phyloP scores from a whole-genome alignment of 2,329 filamentous ascomycete species.

The Colletotrichum sp. region DNA sequence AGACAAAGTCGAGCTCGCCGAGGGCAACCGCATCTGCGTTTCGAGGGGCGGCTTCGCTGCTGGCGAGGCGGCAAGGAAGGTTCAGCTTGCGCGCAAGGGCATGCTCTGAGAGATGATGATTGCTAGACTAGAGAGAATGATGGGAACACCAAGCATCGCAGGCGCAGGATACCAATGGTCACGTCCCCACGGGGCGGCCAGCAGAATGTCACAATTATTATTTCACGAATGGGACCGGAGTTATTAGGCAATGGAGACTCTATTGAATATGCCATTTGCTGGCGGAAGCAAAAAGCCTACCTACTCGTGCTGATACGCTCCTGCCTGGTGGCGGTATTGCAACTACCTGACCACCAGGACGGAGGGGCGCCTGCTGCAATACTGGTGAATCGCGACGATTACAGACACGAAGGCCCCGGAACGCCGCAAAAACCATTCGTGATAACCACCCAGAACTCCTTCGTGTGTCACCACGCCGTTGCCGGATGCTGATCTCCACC shows the following conservation, averaged over 20 bases:
- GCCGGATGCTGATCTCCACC: conserved; percentile 22
- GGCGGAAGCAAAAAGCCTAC: conserved; percentile 17
- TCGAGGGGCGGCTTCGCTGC: conserved; percentile 77
- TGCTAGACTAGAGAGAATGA: neutral
- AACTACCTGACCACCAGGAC: neutral
- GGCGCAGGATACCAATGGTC: neutral
- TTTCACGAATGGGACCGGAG: neutral
- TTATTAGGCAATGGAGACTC: conserved; percentile 13
- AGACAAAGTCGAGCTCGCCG: conserved; percentile 77
- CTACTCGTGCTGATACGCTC: conserved; percentile 14
- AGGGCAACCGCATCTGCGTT: conserved; percentile 75
- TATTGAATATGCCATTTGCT: conserved; percentile 13
- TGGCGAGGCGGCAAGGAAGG: conserved; percentile 75
- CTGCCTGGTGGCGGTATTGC: neutral
- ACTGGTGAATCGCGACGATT: conserved; percentile 2
- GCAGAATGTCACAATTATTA: neutral
- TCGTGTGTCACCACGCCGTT: conserved; percentile 19
- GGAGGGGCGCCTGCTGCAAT: neutral
- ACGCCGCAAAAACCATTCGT: conserved; percentile 19
- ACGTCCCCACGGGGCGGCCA: neutral
- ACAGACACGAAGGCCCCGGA: conserved; percentile 17
- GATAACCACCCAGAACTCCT: conserved; percentile 23
- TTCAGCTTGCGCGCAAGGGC: conserved; percentile 81
- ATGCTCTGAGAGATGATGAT: conserved; percentile 56
- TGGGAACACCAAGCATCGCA: neutral